These are phyloP conservation scores for Cadophora luteo-olivacea DNA, from an alignment of 2,329 filamentous ascomycete species.

Conservation along the genomic window DNA sequence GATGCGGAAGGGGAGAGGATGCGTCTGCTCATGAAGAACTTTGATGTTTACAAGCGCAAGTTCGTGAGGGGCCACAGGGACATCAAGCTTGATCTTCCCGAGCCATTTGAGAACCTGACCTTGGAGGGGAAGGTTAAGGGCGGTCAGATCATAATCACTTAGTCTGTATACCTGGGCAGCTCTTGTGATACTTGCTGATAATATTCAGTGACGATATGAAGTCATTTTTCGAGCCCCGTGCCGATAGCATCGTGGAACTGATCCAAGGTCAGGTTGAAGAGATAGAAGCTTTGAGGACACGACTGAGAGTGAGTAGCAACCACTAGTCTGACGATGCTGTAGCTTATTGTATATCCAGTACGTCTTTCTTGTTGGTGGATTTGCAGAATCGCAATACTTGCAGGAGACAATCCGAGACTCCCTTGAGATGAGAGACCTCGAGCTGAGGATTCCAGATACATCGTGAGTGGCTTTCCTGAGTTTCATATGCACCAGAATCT, in stretches of 20 bases:
- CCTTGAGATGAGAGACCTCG: slow-evolving; percentile 9
- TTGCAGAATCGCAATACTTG: slow-evolving; percentile 34
- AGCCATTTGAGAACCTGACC: slow-evolving; percentile 1
- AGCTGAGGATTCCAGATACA: slow-evolving; percentile 22
- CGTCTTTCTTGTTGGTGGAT: slow-evolving; percentile 34
- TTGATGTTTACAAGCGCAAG: slow-evolving; percentile 16
- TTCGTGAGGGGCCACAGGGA: background rate
- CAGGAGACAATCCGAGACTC: slow-evolving; percentile 12
- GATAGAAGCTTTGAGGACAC: slow-evolving; percentile 3
- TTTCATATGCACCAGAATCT: no score
- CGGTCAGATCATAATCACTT: slow-evolving; percentile 20
- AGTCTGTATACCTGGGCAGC: background rate
- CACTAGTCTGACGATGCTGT: background rate
- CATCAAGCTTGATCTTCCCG: slow-evolving; percentile 16
- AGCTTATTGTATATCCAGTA: slow-evolving; percentile 9
- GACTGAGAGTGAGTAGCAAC: background rate
- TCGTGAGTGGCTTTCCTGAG: slow-evolving; percentile 10
- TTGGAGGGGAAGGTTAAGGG: slow-evolving; percentile 3
- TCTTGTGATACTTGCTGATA: background rate
- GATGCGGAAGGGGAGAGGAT: slow-evolving; percentile 22
- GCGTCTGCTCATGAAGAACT: slow-evolving; percentile 17
- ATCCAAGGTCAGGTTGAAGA: slow-evolving; percentile 34
- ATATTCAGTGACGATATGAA: slow-evolving; percentile 14
- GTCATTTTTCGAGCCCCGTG: slow-evolving; percentile 29
- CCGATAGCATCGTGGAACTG: slow-evolving; percentile 33